Base-by-base conservation (phyloP, 306 rosid genomes). In the Alnus glutinosa region DNA sequence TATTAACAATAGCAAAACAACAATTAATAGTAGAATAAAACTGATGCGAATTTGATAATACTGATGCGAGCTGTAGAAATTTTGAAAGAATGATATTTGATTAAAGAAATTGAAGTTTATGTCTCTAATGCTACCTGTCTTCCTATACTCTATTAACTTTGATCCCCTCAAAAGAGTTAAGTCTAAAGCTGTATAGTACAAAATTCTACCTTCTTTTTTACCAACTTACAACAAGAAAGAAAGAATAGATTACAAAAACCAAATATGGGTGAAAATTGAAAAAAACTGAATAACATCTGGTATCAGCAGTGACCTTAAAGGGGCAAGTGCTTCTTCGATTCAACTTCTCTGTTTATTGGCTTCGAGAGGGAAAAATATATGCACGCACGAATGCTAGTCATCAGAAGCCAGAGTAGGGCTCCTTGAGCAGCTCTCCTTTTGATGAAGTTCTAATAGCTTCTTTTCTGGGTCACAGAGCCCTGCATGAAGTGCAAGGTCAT, bases 401-500 rank as follows among this genome's bases (percentile, higher is more conserved):
- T 89, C 93, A 59, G 97, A 75, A 61, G 85, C 88, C 79, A 84
- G 36, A 1, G 98, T 95, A 8, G 98, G 92, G 84, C 87, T 88
- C 78, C 82, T 85, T 64, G 86, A 75, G 82, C 98, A 95, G 89
- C 87, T 90, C 47, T 92, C 95, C 74, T 52, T 82, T 83, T 84
- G 78, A 87, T 95, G 98, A 55, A 95, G 97, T 88, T 95, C 98
- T 89, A 95, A 63, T 84, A 95, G 79, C 84, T 78, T 90, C 82
- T 82, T 78, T 85, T 95, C 98, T 8, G 98, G 97, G 71, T 91
- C 80, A 83, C 98, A 95, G 49, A 95, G 96, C 78, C 98, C 98
- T 95, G 89, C 75, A 71, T 16, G 51, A 73, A 83, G 30, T 79
- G 76, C 67, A 75, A 55, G 46, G 72, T 7, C 71, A 12, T 61